phyloP scores from a whole-genome alignment of 2,329 filamentous ascomycete genomes.

The Nigrograna mackinnonii region DNA sequence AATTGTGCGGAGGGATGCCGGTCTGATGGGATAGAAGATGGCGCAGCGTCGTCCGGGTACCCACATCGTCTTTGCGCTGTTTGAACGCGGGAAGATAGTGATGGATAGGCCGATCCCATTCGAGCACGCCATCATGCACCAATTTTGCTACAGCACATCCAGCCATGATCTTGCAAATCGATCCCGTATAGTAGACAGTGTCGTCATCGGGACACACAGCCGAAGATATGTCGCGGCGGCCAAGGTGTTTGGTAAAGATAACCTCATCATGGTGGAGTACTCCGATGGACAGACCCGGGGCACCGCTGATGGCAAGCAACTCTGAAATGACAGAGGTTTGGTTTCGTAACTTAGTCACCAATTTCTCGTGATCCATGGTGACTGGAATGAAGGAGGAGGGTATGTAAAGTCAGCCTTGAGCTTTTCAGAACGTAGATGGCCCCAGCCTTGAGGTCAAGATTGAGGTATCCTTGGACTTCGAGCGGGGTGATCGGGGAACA shows the following conservation, averaged over 20 bases:
- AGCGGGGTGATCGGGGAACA: too few relatives aligned
- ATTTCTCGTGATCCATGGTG: too few relatives aligned
- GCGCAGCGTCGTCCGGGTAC: constrained; percentile 8
- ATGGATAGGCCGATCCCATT: constrained; percentile 14
- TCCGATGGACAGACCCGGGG: constrained; percentile 14
- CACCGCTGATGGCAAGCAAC: constrained; percentile 6
- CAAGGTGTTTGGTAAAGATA: constrained; percentile 13
- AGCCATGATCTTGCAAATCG: constrained; percentile 10
- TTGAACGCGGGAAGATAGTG: constrained; percentile 13
- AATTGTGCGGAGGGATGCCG: constrained; percentile 7
- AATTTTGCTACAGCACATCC: constrained; percentile 11
- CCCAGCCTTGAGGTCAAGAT: too few relatives aligned
- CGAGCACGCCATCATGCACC: constrained; percentile 10
- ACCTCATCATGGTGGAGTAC: constrained; percentile 13
- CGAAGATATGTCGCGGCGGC: constrained; percentile 1
- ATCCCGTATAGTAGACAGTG: constrained; percentile 11
- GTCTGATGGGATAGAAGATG: constrained; percentile 12
- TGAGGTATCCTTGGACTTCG: too few relatives aligned
- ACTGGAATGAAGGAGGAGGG: too few relatives aligned
- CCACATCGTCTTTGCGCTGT: constrained; percentile 13
- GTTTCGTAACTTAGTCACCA: too few relatives aligned
- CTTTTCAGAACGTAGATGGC: too few relatives aligned
- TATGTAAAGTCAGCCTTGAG: too few relatives aligned
- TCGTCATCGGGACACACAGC: constrained; percentile 10
- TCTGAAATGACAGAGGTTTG: constrained; percentile 1